These are phyloP conservation scores for Hydnomerulius pinastri DNA, from an alignment of 768 basidiomycete species.

Conservation along the genomic window DNA sequence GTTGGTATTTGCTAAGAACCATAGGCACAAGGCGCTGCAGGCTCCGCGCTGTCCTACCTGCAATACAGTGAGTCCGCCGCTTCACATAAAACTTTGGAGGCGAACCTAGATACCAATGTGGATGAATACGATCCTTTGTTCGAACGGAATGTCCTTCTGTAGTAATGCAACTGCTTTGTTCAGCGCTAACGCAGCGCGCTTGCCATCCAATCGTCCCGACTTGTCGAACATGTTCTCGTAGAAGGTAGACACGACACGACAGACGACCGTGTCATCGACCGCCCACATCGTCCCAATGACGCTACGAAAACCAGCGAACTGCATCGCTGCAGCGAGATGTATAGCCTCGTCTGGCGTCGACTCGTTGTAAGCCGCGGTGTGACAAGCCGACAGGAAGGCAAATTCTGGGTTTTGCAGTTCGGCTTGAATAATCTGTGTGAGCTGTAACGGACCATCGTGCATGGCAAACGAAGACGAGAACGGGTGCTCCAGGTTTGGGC, in stretches of 20 bases:
- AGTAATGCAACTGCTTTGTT: neutral
- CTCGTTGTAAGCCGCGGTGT: conserved; percentile 12
- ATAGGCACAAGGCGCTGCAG: too few species aligned
- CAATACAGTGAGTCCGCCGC: too few species aligned
- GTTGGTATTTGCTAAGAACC: too few species aligned
- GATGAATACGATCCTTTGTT: conserved; percentile 8
- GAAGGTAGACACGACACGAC: neutral
- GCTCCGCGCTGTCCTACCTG: too few species aligned
- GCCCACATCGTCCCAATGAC: conserved; percentile 17
- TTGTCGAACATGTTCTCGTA: conserved; percentile 1
- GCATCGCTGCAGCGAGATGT: conserved; percentile 27
- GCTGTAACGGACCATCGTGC: neutral
- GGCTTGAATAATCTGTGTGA: neutral
- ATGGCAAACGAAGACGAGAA: conserved; percentile 16
- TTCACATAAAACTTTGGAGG: too few species aligned
- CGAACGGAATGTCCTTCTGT: neutral
- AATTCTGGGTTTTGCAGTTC: conserved; percentile 1
- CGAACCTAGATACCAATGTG: too few species aligned
- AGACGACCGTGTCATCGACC: conserved; percentile 8
- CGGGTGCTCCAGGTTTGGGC: conserved; percentile 6
- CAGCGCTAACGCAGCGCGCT: conserved; percentile 6
- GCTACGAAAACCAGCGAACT: conserved; percentile 14
- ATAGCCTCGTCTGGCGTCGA: conserved; percentile 17
- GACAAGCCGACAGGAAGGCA: conserved; percentile 2
- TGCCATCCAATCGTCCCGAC: too few species aligned